Evolutionary conservation across 1,139 yeast genomes (phyloP), one percentile per base, ranked within the genome.

Genomic region (Kodamaea arcana): DNA sequence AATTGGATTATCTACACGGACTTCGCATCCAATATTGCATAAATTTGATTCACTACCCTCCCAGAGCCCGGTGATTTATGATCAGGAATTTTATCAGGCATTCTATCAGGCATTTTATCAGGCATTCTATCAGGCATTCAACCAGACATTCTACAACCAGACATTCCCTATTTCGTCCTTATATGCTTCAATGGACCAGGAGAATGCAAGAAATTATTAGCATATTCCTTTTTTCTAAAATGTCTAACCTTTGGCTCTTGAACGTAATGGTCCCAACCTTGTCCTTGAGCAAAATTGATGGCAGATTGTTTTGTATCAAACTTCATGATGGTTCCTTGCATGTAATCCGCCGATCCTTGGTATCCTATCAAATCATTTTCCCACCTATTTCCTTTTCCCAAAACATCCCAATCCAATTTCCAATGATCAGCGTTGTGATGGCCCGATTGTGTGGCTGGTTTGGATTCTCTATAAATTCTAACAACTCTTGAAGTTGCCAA

Each of bases 361-460:
- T 84, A 86, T 13, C 95, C 95, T 63, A 85, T 86, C 53, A 85
- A 68, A 53, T 85, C 94, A 60, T 86, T 85, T 57, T 85, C 95
- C 95, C 95, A 86, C 56, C 94, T 70, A 65, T 85, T 80, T 27
- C 84, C 87, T 50, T 82, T 78, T 31, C 81, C 81, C 39, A 82
- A 65, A 28, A 83, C 75, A 52, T 86, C 95, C 92, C 94, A 86
- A 61, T 86, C 95, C 43, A 86, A 56, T 53, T 77, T 78, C 95
- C 95, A 86, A 48, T 62, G 64, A 44, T 61, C 58, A 12, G 75
- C 72, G 50, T 76, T 73, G 50, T 68, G 65, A 41, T 64, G 60
- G 12, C 90, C 86, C 28, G 86, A 78, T 63, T 86, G 95, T 22
- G 94, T 85, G 29, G 95, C 94, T 10, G 88, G 73, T 62, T 83